A percentile compares a stretch with the other conserved stretches of the same genome.
These are phyloP conservation scores for Helenozyma baotianmanensis DNA, from an alignment of 805 yeast species.

Conservation along the genomic window DNA sequence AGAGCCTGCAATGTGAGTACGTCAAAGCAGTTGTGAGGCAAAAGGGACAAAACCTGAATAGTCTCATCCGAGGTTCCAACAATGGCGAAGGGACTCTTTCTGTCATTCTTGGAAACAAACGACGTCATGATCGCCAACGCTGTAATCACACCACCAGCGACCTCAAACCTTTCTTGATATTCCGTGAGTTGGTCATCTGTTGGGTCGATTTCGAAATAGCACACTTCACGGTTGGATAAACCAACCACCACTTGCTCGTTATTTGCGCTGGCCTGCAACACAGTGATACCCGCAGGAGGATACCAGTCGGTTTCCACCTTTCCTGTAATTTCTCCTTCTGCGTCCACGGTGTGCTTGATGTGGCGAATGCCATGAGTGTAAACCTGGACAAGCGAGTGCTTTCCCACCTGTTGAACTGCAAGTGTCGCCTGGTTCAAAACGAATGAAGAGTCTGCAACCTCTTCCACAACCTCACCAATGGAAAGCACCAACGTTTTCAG, in stretches of 20 bases:
- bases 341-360: conserved; percentile 18
- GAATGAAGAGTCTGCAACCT: conserved; percentile 65
- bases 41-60: conserved; percentile 61
- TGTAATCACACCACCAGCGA: conserved; percentile 46
- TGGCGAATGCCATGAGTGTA: conserved; percentile 68
- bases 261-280: conserved; percentile 59
- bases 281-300: conserved; percentile 72
- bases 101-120: conserved; percentile 35
- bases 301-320: conserved; percentile 54
- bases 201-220: conserved; percentile 76
- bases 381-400: conserved; percentile 62
- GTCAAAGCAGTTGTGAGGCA: conserved; percentile 56
- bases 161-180: conserved; percentile 56
- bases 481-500: conserved; percentile 69
- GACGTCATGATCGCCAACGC: conserved; percentile 42
- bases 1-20: conserved; percentile 61
- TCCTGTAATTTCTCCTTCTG: conserved; percentile 4
- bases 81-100: conserved; percentile 53
- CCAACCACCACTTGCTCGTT: conserved; percentile 66
- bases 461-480: conserved; percentile 77
- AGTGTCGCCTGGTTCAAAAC: conserved; percentile 55
- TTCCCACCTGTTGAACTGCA: conserved; percentile 65
- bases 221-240: conserved; percentile 66
- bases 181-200: conserved; percentile 61
- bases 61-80: conserved; percentile 71